Evolutionary conservation across 2,329 filamentous ascomycete species (phyloP).

Genomic region (Arthrobotrys conoides): DNA sequence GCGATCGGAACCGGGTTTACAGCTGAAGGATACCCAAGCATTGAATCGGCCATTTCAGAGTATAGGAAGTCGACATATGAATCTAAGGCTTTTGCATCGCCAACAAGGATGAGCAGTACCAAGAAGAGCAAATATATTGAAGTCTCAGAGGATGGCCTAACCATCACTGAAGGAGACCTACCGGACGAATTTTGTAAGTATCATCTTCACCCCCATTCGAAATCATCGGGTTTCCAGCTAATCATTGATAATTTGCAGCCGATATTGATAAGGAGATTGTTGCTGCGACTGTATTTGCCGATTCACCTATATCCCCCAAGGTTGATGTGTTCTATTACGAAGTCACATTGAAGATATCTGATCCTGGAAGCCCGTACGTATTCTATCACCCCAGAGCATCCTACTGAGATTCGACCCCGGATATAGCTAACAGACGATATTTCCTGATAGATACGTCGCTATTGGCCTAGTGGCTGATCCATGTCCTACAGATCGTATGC

Average conservation of each 20-base stretch:
- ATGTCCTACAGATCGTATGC: conserved; percentile 36
- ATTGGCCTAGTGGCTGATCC: conserved; percentile 45
- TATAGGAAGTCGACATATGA: conserved; percentile 33
- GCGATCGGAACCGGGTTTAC: conserved; percentile 17
- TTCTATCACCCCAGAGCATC: neutral
- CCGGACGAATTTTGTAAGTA: conserved; percentile 36
- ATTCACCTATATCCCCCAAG: conserved; percentile 43
- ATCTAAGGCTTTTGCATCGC: conserved; percentile 32
- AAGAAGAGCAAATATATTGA: conserved; percentile 49
- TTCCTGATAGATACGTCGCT: conserved; percentile 23
- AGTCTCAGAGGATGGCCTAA: conserved; percentile 40
- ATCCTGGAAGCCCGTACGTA: conserved; percentile 35
- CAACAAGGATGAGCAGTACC: conserved; percentile 33
- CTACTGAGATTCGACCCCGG: neutral
- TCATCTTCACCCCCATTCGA: neutral
- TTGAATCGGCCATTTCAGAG: conserved; percentile 29
- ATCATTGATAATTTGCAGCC: neutral
- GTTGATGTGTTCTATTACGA: conserved; percentile 49
- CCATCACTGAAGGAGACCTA: conserved; percentile 18
- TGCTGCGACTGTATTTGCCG: conserved; percentile 33
- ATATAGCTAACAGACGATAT: neutral
- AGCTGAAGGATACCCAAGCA: conserved; percentile 10
- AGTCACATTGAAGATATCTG: conserved; percentile 10
- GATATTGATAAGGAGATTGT: conserved; percentile 16
- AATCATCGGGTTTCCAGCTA: neutral